Evolutionary conservation across 202 grass and related monocot genomes (phyloP).

Genomic region (Carex sylvatica): DNA sequence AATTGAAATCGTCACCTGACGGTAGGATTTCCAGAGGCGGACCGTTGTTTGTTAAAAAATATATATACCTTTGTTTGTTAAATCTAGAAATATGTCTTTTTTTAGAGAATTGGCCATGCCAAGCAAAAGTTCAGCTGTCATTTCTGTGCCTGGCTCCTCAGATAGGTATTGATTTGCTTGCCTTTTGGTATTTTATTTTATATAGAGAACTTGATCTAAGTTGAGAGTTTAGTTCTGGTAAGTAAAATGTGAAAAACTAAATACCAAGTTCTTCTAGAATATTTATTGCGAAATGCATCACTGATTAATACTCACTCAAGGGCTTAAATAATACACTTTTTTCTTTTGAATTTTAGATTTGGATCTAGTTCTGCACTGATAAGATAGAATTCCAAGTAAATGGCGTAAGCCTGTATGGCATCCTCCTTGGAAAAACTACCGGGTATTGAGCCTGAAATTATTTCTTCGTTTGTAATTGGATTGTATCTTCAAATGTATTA

Average conservation of each 20-base stretch:
- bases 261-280: background rate
- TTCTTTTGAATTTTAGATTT: slow-evolving; percentile 42
- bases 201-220: slow-evolving; percentile 70
- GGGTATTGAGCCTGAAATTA: slow-evolving; percentile 26
- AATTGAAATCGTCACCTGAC: too few species aligned
- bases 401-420: slow-evolving; percentile 92
- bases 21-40: too few species aligned
- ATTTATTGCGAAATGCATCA: background rate
- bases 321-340: background rate
- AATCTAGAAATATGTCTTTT: slow-evolving; percentile 21
- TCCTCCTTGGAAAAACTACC: too few species aligned
- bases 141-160: too few species aligned
- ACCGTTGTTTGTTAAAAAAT: too few species aligned
- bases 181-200: too few species aligned
- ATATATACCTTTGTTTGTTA: background rate
- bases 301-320: background rate
- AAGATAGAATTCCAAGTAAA: slow-evolving; percentile 90
- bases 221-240: slow-evolving; percentile 59
- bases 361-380: slow-evolving; percentile 73
- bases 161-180: too few species aligned
- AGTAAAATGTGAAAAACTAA: slow-evolving; percentile 6
- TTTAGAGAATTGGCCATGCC: too few species aligned
- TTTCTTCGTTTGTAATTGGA: slow-evolving; percentile 3
- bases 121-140: too few species aligned
- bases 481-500: background rate